Base-by-base conservation (phyloP, 75 land plant genomes). In the Isoetes taiwanensis region DNA sequence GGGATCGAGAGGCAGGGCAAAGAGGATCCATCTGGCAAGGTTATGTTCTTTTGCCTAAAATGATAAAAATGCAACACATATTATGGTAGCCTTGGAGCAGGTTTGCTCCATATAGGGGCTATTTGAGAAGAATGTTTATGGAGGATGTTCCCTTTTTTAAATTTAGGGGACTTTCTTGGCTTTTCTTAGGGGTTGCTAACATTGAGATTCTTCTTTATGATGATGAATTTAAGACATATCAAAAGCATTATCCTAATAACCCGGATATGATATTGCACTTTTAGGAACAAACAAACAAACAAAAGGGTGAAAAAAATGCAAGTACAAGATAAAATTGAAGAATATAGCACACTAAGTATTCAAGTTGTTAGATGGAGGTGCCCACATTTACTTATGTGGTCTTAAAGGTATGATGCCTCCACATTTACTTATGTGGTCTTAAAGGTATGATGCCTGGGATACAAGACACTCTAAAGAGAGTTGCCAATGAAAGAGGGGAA, bases 381-480 rank as follows among this genome's bases (percentile, higher is more conserved):
- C 50, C 8, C 50, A 46, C 16, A 46, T 46, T 19, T 46, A 46
- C n/a, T n/a, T n/a, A n/a, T n/a, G n/a, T n/a, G n/a, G n/a, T n/a
- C n/a, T n/a, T n/a, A n/a, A n/a, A n/a, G n/a, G n/a, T n/a, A n/a
- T n/a, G n/a, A n/a, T n/a, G n/a, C n/a, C n/a, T n/a, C n/a, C n/a
- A n/a, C n/a, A n/a, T n/a, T n/a, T n/a, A n/a, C 50, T 46, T 46
- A 19, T 46, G 50, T 23, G 50, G 50, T 4, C n/a, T 46, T 5
- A 46, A 46, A 23, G 50, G 50, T 5, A 46, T 46, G 50, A 46
- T 46, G 50, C 50, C 50, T 5, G 50, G 50, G 12, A 46, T 46
- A 6, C 50, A 46, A n/a, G 50, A 46, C n/a, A 46, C 50, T 5
- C 50, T 46, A 6, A 46, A 46, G 50, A 46, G 50, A 46, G 50